phyloP scores from a whole-genome alignment of 345 rosid species.

The Bruguiera sexangula region DNA sequence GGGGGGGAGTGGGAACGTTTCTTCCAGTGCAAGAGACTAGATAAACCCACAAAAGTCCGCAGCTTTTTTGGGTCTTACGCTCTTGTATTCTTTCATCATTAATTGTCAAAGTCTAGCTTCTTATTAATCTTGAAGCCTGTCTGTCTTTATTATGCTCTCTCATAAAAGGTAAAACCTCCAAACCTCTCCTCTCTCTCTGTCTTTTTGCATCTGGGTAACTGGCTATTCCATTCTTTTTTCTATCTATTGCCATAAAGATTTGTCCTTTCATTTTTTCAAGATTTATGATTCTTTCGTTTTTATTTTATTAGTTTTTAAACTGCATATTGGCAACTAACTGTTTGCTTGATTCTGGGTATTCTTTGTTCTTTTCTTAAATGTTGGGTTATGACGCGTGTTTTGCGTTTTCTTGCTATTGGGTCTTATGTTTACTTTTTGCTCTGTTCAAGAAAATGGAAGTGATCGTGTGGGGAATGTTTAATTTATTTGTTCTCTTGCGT shows the following conservation, averaged over 20 bases:
- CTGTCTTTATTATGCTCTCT: no score
- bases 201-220: no score
- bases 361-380: background rate
- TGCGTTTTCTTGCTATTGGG: background rate
- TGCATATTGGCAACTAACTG: background rate
- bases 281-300: background rate
- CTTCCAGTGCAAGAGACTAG: no score
- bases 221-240: background rate
- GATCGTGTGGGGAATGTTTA: background rate
- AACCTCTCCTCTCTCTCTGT: no score
- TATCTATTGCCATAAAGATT: background rate
- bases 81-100: no score
- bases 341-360: constrained; percentile 4
- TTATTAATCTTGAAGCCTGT: no score
- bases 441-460: background rate
- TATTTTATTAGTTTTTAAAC: background rate
- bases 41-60: no score
- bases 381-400: background rate
- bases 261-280: background rate
- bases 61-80: no score
- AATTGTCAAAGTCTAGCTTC: no score
- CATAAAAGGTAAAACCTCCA: no score
- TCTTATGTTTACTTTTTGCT: background rate
- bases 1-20: no score
- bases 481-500: background rate